These are phyloP conservation scores for Drosera spatulata DNA, from an alignment of 179 eudicot genomes.

Conservation along the genomic window DNA sequence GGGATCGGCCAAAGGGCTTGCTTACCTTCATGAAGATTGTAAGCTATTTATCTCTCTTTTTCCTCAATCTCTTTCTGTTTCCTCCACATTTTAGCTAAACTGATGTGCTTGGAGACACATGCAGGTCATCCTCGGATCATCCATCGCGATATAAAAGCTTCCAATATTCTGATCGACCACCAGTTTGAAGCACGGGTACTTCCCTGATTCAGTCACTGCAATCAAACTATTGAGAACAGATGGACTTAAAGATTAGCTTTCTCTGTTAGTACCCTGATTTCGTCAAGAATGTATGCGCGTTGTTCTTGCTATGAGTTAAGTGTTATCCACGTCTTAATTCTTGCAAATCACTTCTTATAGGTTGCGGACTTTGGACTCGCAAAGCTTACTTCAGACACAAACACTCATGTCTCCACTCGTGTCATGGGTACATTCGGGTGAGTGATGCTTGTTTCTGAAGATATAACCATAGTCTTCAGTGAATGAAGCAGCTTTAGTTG, in stretches of 20 bases:
- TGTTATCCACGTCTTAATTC: too few species aligned
- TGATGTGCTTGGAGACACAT: neutral
- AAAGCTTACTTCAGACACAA: constrained; percentile 61
- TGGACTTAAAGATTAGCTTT: too few species aligned
- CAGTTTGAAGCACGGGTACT: constrained; percentile 79
- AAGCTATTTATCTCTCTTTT: neutral
- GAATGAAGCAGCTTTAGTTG: neutral
- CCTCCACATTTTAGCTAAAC: neutral
- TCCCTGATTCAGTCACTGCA: neutral
- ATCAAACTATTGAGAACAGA: too few species aligned
- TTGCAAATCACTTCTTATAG: constrained; percentile 20
- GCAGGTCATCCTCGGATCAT: constrained; percentile 94
- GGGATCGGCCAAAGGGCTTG: constrained; percentile 52
- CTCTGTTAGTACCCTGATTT: too few species aligned
- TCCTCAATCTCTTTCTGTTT: neutral
- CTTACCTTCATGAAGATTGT: constrained; percentile 57
- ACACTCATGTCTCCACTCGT: constrained; percentile 84
- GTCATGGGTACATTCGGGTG: constrained; percentile 99
- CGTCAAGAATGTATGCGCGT: too few species aligned
- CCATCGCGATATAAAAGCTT: constrained; percentile 84
- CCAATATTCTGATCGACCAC: constrained; percentile 80
- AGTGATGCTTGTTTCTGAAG: neutral
- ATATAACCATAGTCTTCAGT: too few species aligned
- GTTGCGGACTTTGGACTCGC: constrained; percentile 99
- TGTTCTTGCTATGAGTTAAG: too few species aligned